phyloP scores from a whole-genome alignment of 805 yeast species.

The Lipomyces kockii region DNA sequence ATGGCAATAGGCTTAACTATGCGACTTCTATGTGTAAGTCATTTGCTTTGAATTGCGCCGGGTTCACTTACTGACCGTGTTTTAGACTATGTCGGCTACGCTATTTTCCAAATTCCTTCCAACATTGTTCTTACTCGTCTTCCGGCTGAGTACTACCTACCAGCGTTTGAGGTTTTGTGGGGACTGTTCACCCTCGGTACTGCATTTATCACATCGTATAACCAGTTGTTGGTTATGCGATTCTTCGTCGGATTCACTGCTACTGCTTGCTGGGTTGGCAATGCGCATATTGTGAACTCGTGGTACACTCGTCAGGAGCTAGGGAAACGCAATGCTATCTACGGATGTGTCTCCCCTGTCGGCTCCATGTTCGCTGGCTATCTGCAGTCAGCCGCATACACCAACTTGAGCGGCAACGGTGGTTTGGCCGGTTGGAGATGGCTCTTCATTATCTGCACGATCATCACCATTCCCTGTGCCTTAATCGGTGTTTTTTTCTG shows the following conservation, averaged over 20 bases:
- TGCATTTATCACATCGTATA: conserved; percentile 42
- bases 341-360: conserved; percentile 63
- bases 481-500: conserved; percentile 58
- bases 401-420: conserved; percentile 52
- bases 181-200: conserved; percentile 41
- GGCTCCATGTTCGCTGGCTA: conserved; percentile 67
- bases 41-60: too few relatives aligned
- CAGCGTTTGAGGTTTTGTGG: conserved; percentile 49
- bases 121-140: conserved; percentile 48
- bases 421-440: conserved; percentile 75
- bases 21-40: conserved; percentile 53
- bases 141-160: conserved; percentile 52
- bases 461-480: conserved; percentile 62
- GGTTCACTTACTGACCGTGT: too few relatives aligned
- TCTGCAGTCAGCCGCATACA: conserved; percentile 60
- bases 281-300: conserved; percentile 48
- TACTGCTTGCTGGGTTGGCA: conserved; percentile 52
- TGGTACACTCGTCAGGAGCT: conserved; percentile 64
- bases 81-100: conserved; percentile 41
- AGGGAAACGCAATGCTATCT: conserved; percentile 62
- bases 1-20: conserved; percentile 64
- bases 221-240: conserved; percentile 45
- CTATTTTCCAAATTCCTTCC: conserved; percentile 50
- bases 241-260: conserved; percentile 51
- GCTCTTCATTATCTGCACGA: conserved; percentile 71